Percentiles rank a stretch among this genome's conserved stretches.
Conservation (phyloP, 208 protist genomes). For the Angomonas ambiguus region DNA sequence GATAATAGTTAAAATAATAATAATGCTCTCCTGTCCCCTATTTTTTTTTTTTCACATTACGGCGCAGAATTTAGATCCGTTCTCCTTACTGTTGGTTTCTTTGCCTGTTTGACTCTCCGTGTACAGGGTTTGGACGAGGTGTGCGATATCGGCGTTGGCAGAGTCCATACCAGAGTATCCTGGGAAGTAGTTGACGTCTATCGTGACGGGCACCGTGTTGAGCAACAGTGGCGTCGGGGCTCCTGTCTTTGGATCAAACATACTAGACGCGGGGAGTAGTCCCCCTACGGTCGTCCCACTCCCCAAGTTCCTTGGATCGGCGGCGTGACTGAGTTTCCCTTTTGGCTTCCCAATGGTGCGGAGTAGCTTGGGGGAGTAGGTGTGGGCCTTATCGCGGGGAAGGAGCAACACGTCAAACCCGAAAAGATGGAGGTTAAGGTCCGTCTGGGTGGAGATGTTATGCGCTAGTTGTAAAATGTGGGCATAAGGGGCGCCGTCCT, state of each 20-base stretch:
- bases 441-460: conserved; percentile 23
- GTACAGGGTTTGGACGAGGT: conserved; percentile 22
- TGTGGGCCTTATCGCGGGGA: conserved; percentile 29
- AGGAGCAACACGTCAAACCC: conserved; percentile 82
- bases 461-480: conserved; percentile 35
- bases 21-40: not conserved
- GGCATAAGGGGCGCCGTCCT: conserved; percentile 35
- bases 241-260: conserved; percentile 64
- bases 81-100: not conserved
- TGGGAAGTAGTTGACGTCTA: conserved; percentile 89
- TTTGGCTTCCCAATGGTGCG: conserved; percentile 28
- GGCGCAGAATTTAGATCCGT: conserved; percentile 7
- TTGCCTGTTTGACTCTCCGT: not conserved
- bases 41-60: conserved; percentile 4
- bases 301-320: not conserved
- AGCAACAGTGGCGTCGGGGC: conserved; percentile 46
- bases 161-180: conserved; percentile 59
- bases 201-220: conserved; percentile 47
- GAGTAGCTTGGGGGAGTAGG: conserved; percentile 19
- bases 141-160: conserved; percentile 39
- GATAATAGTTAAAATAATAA: not conserved
- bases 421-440: conserved; percentile 58
- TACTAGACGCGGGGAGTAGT: not conserved
- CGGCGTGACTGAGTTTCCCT: not conserved
- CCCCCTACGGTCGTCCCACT: not conserved